Base-by-base conservation (phyloP, 2,329 filamentous ascomycete genomes). In the Rachicladosporium sp. region DNA sequence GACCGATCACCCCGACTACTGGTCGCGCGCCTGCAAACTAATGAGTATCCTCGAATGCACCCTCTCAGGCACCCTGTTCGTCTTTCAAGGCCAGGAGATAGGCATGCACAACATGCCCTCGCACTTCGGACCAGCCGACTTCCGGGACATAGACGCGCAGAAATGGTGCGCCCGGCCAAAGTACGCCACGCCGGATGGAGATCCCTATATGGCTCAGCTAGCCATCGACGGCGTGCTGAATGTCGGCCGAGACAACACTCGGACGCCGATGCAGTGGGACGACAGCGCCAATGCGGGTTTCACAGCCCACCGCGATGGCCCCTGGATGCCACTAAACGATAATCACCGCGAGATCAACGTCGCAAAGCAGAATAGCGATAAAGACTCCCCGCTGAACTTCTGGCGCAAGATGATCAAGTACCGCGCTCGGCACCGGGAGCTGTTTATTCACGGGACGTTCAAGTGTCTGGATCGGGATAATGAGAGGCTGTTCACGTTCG, bases 221-320 rank as follows among this genome's bases (percentile, higher is more conserved):
- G 74, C 71, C 4, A 4, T 63, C 58, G 15, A 62, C 66, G 31
- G 71, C 68, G 2, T 67, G 60, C 77, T 52, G 69, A 74, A 68
- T 46, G 75, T 76, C 53, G 75, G 71, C 5, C 57, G 81, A 15
- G 82, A 87, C 57, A 82, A 87, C 56, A 76, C 74, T 5, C 69
- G 82, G 32, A 76, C 78, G 1, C 81, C 81, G 0, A 78, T 87
- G 58, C 80, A 84, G 53, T 87, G 82, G 81, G 64, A 60, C 1
- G 52, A 61, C 0, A 70, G 84, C 44, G 79, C 66, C 0, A 70
- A 84, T 43, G 79, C 67, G 0, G 80, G 82, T 8, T 87, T 86
- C 61, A 78, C 78, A 1, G 63, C 38, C 7, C 35, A 63, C 2
- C 59, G 60, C 1, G 80, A 2, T 87, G 82, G 82, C 85, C 85